Evolutionary conservation across 2,329 filamentous ascomycete genomes (phyloP).

Genomic region (Endoconidiophora polonica): DNA sequence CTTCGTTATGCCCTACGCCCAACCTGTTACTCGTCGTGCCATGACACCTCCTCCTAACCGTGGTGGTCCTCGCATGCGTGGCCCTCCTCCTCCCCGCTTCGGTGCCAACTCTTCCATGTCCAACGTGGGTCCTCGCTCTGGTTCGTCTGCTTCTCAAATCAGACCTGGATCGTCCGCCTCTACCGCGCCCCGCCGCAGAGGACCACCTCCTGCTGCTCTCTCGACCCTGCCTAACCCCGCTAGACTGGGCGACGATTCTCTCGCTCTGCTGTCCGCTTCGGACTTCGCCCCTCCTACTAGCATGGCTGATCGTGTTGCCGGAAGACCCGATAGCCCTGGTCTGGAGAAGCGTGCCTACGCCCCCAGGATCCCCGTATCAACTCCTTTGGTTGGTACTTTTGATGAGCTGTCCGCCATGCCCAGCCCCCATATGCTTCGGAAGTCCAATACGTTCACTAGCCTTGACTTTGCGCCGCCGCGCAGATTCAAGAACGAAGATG

Average conservation of each 20-base stretch:
- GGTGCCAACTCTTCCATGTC: slow-evolving; percentile 7
- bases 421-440: slow-evolving; percentile 68
- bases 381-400: slow-evolving; percentile 67
- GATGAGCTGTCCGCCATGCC: slow-evolving; percentile 75
- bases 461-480: slow-evolving; percentile 70
- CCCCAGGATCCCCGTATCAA: slow-evolving; percentile 53
- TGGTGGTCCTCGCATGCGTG: slow-evolving; percentile 29
- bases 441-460: slow-evolving; percentile 60
- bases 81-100: slow-evolving; percentile 24
- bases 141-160: slow-evolving; percentile 20
- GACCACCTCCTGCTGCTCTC: slow-evolving; percentile 57
- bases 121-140: slow-evolving; percentile 16
- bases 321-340: slow-evolving; percentile 47
- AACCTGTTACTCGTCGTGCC: slow-evolving; percentile 72
- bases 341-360: slow-evolving; percentile 57
- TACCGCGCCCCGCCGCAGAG: slow-evolving; percentile 18
- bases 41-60: slow-evolving; percentile 77
- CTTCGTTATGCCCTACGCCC: slow-evolving; percentile 68
- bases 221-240: slow-evolving; percentile 69
- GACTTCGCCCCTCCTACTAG: slow-evolving; percentile 74
- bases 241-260: slow-evolving; percentile 66
- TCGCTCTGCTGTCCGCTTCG: slow-evolving; percentile 48
- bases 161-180: slow-evolving; percentile 51
- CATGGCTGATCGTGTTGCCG: slow-evolving; percentile 50
- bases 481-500: slow-evolving; percentile 45